Evolutionary conservation across 495 filamentous ascomycete species (phyloP).

Genomic region (Daldinia vernicosa): DNA sequence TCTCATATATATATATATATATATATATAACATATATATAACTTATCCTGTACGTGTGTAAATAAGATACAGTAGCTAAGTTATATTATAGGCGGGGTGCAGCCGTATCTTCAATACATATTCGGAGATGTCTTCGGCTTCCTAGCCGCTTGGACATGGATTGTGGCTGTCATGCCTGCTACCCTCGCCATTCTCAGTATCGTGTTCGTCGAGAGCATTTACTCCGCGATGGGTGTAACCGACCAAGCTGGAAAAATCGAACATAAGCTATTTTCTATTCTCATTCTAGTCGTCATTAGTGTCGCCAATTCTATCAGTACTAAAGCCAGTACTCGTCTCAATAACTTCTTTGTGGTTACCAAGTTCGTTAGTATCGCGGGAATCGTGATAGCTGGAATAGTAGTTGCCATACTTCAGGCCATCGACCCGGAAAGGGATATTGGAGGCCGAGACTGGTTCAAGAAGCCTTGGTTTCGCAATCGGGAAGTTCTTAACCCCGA

Average conservation of each 20-base stretch:
- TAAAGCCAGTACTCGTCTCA: constrained; percentile 61
- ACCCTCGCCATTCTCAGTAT: constrained; percentile 66
- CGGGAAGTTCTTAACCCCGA: constrained; percentile 55
- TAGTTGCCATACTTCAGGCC: constrained; percentile 53
- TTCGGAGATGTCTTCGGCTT: constrained; percentile 65
- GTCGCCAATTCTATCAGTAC: constrained; percentile 66
- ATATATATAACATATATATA: neutral
- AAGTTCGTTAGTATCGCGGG: constrained; percentile 60
- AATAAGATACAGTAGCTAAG: neutral
- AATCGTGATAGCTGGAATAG: constrained; percentile 59
- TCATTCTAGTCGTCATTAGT: constrained; percentile 55
- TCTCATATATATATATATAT: neutral
- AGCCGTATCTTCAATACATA: constrained; percentile 64
- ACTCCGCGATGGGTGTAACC: constrained; percentile 57
- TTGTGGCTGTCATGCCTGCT: constrained; percentile 65
- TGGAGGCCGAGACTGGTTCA: constrained; percentile 62
- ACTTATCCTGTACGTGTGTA: neutral
- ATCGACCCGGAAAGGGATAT: constrained; percentile 45
- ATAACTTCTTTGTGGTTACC: constrained; percentile 62
- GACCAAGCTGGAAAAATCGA: constrained; percentile 50
- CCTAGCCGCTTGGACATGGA: constrained; percentile 66
- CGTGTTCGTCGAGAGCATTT: constrained; percentile 66
- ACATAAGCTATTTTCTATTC: constrained; percentile 60
- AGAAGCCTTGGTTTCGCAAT: constrained; percentile 59
- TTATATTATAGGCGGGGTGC: constrained; percentile 55